phyloP scores from a whole-genome alignment of 805 yeast genomes.

The Ogataea methylovora region DNA sequence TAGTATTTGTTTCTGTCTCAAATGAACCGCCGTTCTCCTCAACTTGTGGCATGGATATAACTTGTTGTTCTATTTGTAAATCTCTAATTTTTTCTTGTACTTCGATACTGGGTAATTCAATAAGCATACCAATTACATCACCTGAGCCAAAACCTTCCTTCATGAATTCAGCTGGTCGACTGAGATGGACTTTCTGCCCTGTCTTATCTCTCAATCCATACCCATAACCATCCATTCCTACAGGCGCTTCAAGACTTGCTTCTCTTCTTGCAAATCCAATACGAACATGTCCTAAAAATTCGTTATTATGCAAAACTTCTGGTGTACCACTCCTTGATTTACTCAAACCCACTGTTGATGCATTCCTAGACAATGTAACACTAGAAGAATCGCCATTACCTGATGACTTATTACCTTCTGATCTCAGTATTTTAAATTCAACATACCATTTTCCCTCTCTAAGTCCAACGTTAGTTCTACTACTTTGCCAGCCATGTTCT shows the following conservation, averaged over 20 bases:
- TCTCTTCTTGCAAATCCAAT: conserved; percentile 81
- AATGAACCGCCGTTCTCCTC: conserved; percentile 1
- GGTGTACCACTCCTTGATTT: conserved; percentile 8
- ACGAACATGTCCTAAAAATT: conserved; percentile 50
- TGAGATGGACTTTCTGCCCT: conserved; percentile 70
- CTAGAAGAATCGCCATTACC: no score
- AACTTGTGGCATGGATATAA: conserved; percentile 13
- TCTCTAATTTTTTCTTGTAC: conserved; percentile 36
- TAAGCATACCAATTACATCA: conserved; percentile 74
- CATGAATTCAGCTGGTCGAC: conserved; percentile 56
- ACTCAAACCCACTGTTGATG: not conserved
- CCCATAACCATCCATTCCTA: conserved; percentile 91
- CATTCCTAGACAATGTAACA: not conserved
- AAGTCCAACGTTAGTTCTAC: conserved; percentile 65
- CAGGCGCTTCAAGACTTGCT: conserved; percentile 88
- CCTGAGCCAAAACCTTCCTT: conserved; percentile 49
- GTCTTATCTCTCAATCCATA: conserved; percentile 79
- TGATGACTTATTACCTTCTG: conserved; percentile 16
- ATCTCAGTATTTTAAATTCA: conserved; percentile 57
- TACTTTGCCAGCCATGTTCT: conserved; percentile 71
- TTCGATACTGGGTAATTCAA: conserved; percentile 54
- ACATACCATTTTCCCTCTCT: conserved; percentile 76
- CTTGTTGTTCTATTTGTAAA: conserved; percentile 25
- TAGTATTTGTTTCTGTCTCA: conserved; percentile 10
- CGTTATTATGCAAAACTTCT: not conserved